Percentiles rank a stretch among this genome's conserved stretches.
phyloP scores from a whole-genome alignment of 108 stramenopile species.

The Cyclostephanos invisitatus region DNA sequence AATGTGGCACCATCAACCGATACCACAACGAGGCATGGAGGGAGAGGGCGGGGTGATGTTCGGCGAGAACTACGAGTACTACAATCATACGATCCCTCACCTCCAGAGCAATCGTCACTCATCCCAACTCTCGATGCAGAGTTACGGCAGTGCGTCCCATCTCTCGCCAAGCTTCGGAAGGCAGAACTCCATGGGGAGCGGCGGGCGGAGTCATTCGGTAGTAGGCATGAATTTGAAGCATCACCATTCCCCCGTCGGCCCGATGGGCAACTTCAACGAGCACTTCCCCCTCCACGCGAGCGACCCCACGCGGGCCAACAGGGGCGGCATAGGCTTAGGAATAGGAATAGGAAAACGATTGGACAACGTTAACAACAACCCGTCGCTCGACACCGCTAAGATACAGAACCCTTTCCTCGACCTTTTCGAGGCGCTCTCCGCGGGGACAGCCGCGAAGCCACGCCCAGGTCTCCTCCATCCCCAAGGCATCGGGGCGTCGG shows the following conservation, averaged over 20 bases:
- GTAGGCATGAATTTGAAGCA: not conserved
- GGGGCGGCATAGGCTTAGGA: no score
- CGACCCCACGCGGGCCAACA: not conserved
- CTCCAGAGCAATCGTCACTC: not conserved
- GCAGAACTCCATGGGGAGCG: not conserved
- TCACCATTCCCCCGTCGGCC: not conserved
- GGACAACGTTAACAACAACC: not conserved
- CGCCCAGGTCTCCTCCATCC: not conserved
- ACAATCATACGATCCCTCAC: not conserved
- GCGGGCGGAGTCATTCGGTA: not conserved
- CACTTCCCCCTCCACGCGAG: not conserved
- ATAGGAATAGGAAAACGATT: no score
- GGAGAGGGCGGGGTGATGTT: not conserved
- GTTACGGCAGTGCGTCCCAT: not conserved
- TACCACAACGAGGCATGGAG: not conserved
- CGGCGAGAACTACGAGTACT: not conserved
- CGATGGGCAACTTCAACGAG: not conserved
- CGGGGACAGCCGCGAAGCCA: not conserved
- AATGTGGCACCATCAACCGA: no score
- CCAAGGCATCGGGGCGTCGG: not conserved
- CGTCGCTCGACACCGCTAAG: no score
- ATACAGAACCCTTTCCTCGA: not conserved
- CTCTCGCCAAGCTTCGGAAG: conserved; percentile 1
- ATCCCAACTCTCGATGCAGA: not conserved
- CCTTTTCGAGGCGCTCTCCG: not conserved